Percentiles rank a stretch among this genome's conserved stretches.
Conservation (phyloP, 257 asterid species). For the Capsicum rhomboideum region DNA sequence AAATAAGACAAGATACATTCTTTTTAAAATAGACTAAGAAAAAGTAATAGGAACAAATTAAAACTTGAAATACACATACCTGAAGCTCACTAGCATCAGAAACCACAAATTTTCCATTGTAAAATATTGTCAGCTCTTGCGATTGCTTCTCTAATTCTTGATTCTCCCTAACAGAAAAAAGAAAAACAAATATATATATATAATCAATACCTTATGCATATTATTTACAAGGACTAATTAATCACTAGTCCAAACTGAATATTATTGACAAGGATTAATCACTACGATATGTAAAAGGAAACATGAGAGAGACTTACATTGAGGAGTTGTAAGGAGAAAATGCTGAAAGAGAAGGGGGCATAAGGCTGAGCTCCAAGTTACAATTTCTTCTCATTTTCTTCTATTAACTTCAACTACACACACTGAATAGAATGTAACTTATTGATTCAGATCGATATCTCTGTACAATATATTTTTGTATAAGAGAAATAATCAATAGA, state of each 20-base stretch:
- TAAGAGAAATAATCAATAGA: no score
- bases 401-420: background rate
- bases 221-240: background rate
- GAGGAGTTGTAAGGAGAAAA: background rate
- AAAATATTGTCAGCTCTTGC: constrained; percentile 40
- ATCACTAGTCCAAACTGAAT: no score
- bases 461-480: no score
- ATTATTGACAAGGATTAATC: no score
- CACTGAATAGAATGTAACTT: no score
- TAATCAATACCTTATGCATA: background rate
- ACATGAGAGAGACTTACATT: background rate
- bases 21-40: no score
- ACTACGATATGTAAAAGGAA: no score
- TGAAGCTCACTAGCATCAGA: constrained; percentile 45
- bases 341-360: constrained; percentile 4
- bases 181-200: background rate
- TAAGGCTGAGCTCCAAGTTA: constrained; percentile 19
- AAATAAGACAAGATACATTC: background rate
- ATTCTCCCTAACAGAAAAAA: background rate
- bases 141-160: background rate
- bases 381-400: constrained; percentile 16
- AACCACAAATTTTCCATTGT: constrained; percentile 36
- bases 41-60: no score
- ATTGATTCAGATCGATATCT: no score
- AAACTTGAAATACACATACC: background rate